phyloP scores from a whole-genome alignment of 176 grass and related monocot genomes.

The Thinopyrum elongatum region DNA sequence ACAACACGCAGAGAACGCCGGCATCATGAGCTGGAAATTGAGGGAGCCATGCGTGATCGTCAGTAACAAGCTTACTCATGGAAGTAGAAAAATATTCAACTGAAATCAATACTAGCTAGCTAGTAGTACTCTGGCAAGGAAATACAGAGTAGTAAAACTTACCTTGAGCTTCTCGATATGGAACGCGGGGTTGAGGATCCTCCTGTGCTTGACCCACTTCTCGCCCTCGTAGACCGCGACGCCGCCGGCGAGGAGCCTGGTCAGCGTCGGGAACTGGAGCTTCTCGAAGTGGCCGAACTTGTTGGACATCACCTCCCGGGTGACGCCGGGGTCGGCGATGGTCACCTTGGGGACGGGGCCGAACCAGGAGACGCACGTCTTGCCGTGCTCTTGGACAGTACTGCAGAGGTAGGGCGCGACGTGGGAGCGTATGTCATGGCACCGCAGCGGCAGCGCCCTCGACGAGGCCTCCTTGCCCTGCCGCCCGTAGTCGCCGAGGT shows the following conservation, averaged over 20 bases:
- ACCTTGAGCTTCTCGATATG: constrained; percentile 5
- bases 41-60: no score
- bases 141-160: no score
- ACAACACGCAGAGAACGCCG: no score
- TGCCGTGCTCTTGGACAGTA: neutral
- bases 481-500: neutral
- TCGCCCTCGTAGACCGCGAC: neutral
- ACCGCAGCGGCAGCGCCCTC: neutral
- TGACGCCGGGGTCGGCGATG: neutral
- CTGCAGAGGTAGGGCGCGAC: neutral
- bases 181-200: neutral
- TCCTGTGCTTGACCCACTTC: neutral
- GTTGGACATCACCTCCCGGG: constrained; percentile 45
- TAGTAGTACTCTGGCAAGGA: no score
- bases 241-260: constrained; percentile 10
- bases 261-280: neutral
- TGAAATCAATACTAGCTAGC: no score
- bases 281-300: constrained; percentile 52
- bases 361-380: neutral
- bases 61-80: no score
- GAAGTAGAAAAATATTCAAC: no score
- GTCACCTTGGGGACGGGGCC: neutral
- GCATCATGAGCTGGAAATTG: no score
- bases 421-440: neutral
- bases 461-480: neutral